phyloP scores from a whole-genome alignment of 108 stramenopile genomes.

The Craspedostauros australis region DNA sequence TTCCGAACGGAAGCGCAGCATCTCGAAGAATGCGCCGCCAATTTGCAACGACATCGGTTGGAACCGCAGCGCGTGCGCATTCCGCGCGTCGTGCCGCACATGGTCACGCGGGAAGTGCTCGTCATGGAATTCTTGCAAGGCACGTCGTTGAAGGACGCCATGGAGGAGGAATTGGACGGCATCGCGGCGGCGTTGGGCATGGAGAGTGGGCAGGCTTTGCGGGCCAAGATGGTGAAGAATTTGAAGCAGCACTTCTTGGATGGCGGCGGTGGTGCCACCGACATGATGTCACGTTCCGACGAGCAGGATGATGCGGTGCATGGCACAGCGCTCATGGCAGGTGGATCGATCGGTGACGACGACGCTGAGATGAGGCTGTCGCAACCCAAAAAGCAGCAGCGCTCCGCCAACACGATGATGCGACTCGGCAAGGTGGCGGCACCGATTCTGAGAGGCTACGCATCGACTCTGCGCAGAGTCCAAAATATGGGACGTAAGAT shows the following conservation, averaged over 20 bases:
- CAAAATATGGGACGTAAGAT: neutral
- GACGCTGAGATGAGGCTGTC: neutral
- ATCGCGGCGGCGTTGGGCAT: constrained; percentile 34
- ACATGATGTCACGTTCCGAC: too few species aligned
- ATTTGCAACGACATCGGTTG: constrained; percentile 36
- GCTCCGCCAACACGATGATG: too few species aligned
- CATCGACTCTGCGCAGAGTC: neutral
- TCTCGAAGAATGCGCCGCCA: constrained; percentile 38
- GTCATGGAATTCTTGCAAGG: constrained; percentile 69
- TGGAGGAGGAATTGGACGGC: constrained; percentile 37
- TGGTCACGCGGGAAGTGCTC: constrained; percentile 41
- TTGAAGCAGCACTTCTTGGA: constrained; percentile 41
- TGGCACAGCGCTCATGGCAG: neutral
- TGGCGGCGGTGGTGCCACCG: too few species aligned
- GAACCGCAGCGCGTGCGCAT: constrained; percentile 40
- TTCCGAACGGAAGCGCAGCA: constrained; percentile 57
- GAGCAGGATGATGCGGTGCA: neutral
- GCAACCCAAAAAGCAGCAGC: too few species aligned
- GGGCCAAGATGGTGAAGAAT: constrained; percentile 10
- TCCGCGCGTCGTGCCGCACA: too few species aligned
- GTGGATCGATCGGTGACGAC: neutral
- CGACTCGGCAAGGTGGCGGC: neutral
- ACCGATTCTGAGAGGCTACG: neutral
- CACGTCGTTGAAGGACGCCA: constrained; percentile 33
- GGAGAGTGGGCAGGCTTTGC: constrained; percentile 26